These are phyloP conservation scores for Camelina sativa DNA, from an alignment of 345 rosid genomes.

Conservation along the genomic window DNA sequence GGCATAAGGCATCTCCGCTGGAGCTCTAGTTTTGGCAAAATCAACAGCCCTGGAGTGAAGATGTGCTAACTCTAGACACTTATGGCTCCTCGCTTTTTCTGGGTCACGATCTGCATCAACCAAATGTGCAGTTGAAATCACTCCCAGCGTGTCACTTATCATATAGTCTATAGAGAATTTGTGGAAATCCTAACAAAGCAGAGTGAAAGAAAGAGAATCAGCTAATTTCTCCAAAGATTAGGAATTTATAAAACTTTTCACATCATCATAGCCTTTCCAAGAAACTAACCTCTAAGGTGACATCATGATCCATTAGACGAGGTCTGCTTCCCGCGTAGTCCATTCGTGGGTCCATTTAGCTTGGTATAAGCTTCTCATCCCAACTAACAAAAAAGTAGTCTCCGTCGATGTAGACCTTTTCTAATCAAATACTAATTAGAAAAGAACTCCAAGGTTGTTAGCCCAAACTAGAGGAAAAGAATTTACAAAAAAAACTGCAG, in stretches of 20 bases:
- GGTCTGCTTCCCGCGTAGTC: constrained; percentile 77
- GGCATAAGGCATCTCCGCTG: constrained; percentile 84
- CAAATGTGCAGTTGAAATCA: constrained; percentile 91
- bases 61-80: constrained; percentile 74
- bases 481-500: too few relatives aligned
- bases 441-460: too few relatives aligned
- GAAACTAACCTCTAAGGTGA: constrained; percentile 69
- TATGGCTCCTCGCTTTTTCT: constrained; percentile 67
- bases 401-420: constrained; percentile 52
- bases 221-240: constrained; percentile 17
- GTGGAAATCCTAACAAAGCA: constrained; percentile 74
- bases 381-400: constrained; percentile 86
- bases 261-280: background rate
- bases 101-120: constrained; percentile 85
- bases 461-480: too few relatives aligned
- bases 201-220: constrained; percentile 28
- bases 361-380: constrained; percentile 82
- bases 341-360: constrained; percentile 76
- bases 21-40: constrained; percentile 92
- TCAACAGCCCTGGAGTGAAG: constrained; percentile 97
- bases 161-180: constrained; percentile 83
- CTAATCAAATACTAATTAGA: too few relatives aligned
- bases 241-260: constrained; percentile 7
- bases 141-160: constrained; percentile 88
- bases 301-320: constrained; percentile 87